phyloP scores from a whole-genome alignment of 1,139 yeast genomes.

The Nakaseomyces delphensis region DNA sequence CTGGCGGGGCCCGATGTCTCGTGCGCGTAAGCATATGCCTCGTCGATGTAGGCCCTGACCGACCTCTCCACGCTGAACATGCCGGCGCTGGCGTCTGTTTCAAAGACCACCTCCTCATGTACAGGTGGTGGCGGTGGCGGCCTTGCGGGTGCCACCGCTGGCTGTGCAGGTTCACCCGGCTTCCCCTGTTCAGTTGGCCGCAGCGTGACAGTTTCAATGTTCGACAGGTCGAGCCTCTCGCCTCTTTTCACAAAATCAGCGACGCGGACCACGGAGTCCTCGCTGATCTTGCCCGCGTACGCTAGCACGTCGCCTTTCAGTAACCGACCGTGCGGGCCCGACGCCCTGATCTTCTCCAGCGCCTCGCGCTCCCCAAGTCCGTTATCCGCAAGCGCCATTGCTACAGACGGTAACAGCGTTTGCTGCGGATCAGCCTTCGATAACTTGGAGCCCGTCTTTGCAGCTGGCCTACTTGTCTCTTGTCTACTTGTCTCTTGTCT shows the following conservation, averaged over 20 bases:
- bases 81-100: slow-evolving; percentile 17
- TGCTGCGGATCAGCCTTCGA: slow-evolving; percentile 52
- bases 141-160: too few relatives aligned
- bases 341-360: slow-evolving; percentile 58
- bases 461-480: slow-evolving; percentile 10
- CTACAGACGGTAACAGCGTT: slow-evolving; percentile 74
- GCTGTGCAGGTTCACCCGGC: too few relatives aligned
- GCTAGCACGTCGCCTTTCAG: slow-evolving; percentile 89
- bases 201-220: slow-evolving; percentile 40
- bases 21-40: slow-evolving; percentile 21
- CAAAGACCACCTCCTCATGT: neutral
- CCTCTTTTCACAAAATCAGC: slow-evolving; percentile 49
- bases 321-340: slow-evolving; percentile 84
- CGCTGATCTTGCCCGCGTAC: slow-evolving; percentile 60
- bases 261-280: slow-evolving; percentile 44
- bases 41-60: slow-evolving; percentile 18
- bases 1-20: slow-evolving; percentile 29
- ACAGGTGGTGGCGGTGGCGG: too few relatives aligned
- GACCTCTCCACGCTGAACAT: slow-evolving; percentile 14
- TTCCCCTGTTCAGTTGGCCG: too few relatives aligned
- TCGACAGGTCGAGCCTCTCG: slow-evolving; percentile 66
- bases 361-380: slow-evolving; percentile 64
- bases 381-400: slow-evolving; percentile 51
- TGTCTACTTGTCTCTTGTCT: slow-evolving; percentile 9
- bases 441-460: slow-evolving; percentile 8